Evolutionary conservation across 108 stramenopile species (phyloP), one percentile per base, ranked within the genome.

Genomic region (Skeletonema grethae): DNA sequence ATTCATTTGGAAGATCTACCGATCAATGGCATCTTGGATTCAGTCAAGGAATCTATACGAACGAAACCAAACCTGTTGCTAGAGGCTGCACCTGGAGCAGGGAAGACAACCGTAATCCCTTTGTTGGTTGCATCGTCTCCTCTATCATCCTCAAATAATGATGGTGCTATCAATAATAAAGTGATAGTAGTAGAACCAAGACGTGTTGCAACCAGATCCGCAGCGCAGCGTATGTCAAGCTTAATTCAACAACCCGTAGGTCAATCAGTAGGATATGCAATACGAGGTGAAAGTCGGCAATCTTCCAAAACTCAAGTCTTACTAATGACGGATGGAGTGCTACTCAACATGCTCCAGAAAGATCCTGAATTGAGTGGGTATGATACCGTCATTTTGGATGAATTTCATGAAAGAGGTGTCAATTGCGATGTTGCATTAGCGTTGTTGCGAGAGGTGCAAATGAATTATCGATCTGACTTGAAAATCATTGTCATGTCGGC

Each of bases 331-430:
- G 88, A 87, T 73, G 88, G 88, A 5, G 84, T 90, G 3, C 41
- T 90, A 29, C 59, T 87, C 15, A 84, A 80, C 28, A 66, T 67
- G 61, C 35, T 87, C 9, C 80, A 71, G 12, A 43, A 76, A 10
- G 88, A 90, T 74, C 88, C 88, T 16, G 75, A 77, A 65, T 62
- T 90, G 32, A 65, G 45, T 0, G 83, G 83, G 3, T 53, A 76
- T 43, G 67, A 64, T 63, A 38, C 62, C 9, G 65, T 90, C 2
- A 76, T 90, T 9, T 73, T 90, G 41, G 88, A 90, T 79, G 88
- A 90, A 59, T 90, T 90, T 70, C 88, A 90, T 67, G 88, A 90
- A 61, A 80, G 88, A 25, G 85, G 88, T n/a, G 85, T 90, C 22
- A 79, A 81, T 22, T 75, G 74, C 7, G 88, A 90, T 73, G 84